Base-by-base conservation (phyloP, 108 stramenopile genomes). In the Cyclostephanos invisitatus region DNA sequence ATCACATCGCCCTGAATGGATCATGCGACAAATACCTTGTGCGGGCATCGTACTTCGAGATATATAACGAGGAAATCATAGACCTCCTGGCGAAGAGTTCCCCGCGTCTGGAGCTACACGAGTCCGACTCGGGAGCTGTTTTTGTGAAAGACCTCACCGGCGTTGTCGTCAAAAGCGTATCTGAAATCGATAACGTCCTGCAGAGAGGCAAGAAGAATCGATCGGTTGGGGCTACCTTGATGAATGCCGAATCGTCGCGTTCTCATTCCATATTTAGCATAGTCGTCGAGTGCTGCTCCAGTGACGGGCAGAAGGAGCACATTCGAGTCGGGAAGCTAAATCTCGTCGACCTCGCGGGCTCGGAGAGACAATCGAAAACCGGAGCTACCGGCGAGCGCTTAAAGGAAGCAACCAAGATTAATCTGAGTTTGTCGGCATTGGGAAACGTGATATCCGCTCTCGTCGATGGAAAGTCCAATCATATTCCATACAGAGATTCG, bases 51-150 rank as follows among this genome's bases (percentile, higher is more conserved):
- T 99, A 97, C 74, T 80, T 97, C 37, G 99, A 99, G 78, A 98
- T 99, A 57, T 99, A 99, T 86, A 99, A 98, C 83, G 99, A 99
- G 81, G 97, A 99, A 66, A 96, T 98, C 69, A 85, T 96, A 15
- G 98, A 99, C 60, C 82, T 99, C 12, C 77, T 99, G 42, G 68
- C 87, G 17, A 82, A 81, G 44, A 81, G 86, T 68, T 63, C 83
- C 48, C 85, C 88, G 72, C 87, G 82, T 46, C 83, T 95, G 18
- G 94, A 96, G 54, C 73, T 96, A 11, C 91, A 94, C 66, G 94
- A 88, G 62, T 57, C 81, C 8, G 76, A 77, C 10, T 96, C 96
- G 56, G 62, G 65, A 7, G 93, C 93, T 40, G 96, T 94, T 22
- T 96, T 91, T 60, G 94, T 95, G 22, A 94, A 95, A 69, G 93